Percentiles rank a stretch among this genome's conserved stretches.
These are phyloP conservation scores for Microbotryum saponariae DNA, from an alignment of 1,284 basidiomycete genomes.

Conservation along the genomic window DNA sequence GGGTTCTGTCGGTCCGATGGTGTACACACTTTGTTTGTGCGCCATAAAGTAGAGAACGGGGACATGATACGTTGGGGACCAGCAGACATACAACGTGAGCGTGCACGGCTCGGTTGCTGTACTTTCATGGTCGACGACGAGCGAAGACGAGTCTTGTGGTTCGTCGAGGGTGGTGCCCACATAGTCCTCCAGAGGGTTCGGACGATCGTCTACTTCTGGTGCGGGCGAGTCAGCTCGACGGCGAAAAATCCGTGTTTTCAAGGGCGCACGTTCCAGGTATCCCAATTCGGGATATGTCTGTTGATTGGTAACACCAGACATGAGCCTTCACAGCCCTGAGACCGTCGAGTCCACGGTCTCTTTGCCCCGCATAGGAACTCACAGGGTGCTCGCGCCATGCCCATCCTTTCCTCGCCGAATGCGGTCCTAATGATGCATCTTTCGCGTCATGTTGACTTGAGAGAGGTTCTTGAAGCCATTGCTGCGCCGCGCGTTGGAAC, in stretches of 20 bases:
- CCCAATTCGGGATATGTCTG: conserved; percentile 8
- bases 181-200: conserved; percentile 10
- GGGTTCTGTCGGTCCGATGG: conserved; percentile 39
- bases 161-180: background rate
- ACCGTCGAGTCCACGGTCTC: no score
- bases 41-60: conserved; percentile 70
- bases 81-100: conserved; percentile 56
- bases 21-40: conserved; percentile 51
- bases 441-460: background rate
- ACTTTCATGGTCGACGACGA: no score
- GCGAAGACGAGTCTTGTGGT: background rate
- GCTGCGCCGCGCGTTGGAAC: background rate
- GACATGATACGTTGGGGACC: conserved; percentile 64
- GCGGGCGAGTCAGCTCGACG: background rate
- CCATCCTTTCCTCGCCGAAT: background rate
- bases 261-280: background rate
- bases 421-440: background rate
- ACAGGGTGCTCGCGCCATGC: conserved; percentile 1
- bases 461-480: background rate
- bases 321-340: no score
- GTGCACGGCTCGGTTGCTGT: conserved; percentile 3
- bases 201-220: background rate
- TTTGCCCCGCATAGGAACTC: background rate
- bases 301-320: no score
- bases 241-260: background rate